Conservation (phyloP, 148 eudicot genomes). For the Polygonum aviculare region DNA sequence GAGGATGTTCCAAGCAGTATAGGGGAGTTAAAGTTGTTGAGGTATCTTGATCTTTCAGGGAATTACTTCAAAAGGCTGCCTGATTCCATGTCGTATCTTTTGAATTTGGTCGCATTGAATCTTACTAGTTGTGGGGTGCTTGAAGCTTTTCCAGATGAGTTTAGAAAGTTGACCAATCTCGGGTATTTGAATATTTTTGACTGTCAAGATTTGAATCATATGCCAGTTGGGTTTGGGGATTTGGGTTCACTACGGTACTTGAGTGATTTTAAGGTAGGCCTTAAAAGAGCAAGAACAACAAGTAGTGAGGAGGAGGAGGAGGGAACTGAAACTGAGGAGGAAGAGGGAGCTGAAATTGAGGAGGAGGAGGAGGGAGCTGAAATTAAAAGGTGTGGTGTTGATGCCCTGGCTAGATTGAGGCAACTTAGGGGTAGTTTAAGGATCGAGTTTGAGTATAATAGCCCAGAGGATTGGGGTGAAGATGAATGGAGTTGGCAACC, state of each 20-base stretch:
- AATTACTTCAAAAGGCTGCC: slow-evolving; percentile 4
- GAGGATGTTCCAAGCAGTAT: background rate
- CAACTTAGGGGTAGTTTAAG: background rate
- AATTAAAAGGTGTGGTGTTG: background rate
- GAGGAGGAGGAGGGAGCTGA: too few species aligned
- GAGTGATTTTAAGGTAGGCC: background rate
- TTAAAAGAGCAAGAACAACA: background rate
- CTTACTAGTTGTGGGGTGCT: too few species aligned
- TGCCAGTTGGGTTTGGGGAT: too few species aligned
- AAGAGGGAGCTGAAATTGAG: too few species aligned
- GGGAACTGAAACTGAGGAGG: too few species aligned
- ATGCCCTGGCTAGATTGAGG: background rate
- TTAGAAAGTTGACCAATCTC: too few species aligned
- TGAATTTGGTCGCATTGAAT: too few species aligned
- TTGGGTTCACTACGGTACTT: slow-evolving; percentile 11
- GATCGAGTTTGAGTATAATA: background rate
- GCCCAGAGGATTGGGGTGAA: background rate
- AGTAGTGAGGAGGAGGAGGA: background rate
- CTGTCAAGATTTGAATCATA: too few species aligned
- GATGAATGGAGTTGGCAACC: background rate
- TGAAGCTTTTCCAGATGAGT: too few species aligned
- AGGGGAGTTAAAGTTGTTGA: slow-evolving; percentile 10
- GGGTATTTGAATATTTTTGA: too few species aligned
- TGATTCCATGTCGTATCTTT: slow-evolving; percentile 16
- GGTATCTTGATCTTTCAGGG: slow-evolving; percentile 24